phyloP scores from a whole-genome alignment of 495 filamentous ascomycete genomes.

The Xylaria grammica region DNA sequence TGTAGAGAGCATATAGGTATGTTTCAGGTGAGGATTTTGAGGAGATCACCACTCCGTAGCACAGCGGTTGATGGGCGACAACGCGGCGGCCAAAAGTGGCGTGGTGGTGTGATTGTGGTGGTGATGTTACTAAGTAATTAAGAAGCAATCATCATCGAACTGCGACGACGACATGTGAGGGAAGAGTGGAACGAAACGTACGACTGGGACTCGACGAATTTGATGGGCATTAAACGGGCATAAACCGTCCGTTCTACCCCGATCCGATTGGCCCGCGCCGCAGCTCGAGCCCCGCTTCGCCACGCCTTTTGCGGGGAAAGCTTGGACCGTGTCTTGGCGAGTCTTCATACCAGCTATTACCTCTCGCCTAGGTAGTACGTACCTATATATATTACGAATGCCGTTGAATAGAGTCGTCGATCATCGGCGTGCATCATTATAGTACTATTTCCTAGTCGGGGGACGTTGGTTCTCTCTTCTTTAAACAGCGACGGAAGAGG shows the following conservation, averaged over 20 bases:
- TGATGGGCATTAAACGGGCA: constrained; percentile 1
- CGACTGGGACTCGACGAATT: constrained; percentile 19
- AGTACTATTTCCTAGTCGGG: too few relatives aligned
- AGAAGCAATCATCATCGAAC: neutral
- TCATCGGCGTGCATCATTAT: too few relatives aligned
- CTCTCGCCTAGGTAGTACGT: too few relatives aligned
- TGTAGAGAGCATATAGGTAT: constrained; percentile 4
- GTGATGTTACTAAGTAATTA: neutral
- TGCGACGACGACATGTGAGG: neutral
- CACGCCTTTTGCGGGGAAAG: constrained; percentile 25
- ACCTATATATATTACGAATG: too few relatives aligned
- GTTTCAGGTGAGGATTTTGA: constrained; percentile 28
- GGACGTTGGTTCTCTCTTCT: too few relatives aligned
- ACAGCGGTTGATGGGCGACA: constrained; percentile 13
- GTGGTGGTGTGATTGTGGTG: constrained; percentile 20
- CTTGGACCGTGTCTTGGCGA: constrained; percentile 16
- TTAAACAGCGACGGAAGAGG: too few relatives aligned
- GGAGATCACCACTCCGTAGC: constrained; percentile 28
- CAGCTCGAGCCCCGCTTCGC: neutral
- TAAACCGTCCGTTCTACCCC: neutral
- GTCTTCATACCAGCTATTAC: neutral
- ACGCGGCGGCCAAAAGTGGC: constrained; percentile 13
- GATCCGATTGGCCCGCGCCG: constrained; percentile 6
- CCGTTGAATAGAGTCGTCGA: too few relatives aligned
- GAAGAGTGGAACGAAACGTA: constrained; percentile 17